Conservation (phyloP, 371 early-diverging fungal genomes). For the Nematocida homosporus region DNA sequence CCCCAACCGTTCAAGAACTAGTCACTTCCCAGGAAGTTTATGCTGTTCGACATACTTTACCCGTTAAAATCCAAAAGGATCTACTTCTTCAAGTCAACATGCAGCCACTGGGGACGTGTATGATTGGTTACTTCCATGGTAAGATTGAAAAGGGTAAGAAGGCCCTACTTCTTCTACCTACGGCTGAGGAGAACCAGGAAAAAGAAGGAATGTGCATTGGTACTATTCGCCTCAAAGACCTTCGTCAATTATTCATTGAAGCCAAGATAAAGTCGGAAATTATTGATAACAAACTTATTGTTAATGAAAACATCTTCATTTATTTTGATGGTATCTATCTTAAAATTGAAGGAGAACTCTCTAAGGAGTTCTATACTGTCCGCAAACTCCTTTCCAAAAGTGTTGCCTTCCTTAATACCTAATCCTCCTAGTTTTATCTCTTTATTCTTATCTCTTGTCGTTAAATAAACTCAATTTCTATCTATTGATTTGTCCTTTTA, state of each 20-base stretch:
- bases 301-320: constrained; percentile 54
- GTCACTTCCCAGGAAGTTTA: constrained; percentile 15
- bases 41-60: constrained; percentile 35
- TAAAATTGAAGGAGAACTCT: constrained; percentile 54
- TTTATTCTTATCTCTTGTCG: too few species aligned
- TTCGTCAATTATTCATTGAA: constrained; percentile 59
- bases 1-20: constrained; percentile 17
- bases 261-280: constrained; percentile 61
- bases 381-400: constrained; percentile 54
- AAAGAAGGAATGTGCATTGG: constrained; percentile 45
- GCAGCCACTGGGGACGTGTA: constrained; percentile 48
- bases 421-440: too few species aligned
- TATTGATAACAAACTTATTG: constrained; percentile 53
- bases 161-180: neutral
- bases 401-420: constrained; percentile 45
- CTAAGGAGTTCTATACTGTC: constrained; percentile 54
- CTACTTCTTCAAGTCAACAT: constrained; percentile 19
- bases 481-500: too few species aligned
- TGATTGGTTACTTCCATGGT: constrained; percentile 50
- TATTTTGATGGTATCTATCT: constrained; percentile 42
- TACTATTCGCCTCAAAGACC: constrained; percentile 48
- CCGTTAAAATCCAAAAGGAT: constrained; percentile 49
- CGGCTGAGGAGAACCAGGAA: neutral
- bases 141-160: constrained; percentile 16
- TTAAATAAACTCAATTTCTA: too few species aligned